These are phyloP conservation scores for Pichia rugopelliculosa DNA, from an alignment of 805 yeast genomes.

Conservation along the genomic window DNA sequence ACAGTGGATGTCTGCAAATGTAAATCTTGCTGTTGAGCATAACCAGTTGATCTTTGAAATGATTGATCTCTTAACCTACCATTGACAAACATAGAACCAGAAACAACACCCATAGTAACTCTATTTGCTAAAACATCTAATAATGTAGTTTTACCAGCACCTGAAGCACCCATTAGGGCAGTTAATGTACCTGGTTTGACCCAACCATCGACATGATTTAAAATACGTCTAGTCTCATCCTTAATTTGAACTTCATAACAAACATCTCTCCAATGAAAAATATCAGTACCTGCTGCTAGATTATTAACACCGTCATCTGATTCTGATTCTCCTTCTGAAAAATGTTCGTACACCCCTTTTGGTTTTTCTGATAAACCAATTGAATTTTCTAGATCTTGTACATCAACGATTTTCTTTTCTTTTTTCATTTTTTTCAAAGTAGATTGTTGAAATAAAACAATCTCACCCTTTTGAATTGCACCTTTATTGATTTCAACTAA, in stretches of 20 bases:
- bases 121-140: conserved; percentile 48
- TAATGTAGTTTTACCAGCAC: conserved; percentile 58
- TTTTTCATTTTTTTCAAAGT: no score
- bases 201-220: conserved; percentile 39
- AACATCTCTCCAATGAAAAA: conserved; percentile 58
- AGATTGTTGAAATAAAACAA: conserved; percentile 25
- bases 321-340: no score
- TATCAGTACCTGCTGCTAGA: conserved; percentile 34
- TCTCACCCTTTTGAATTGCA: conserved; percentile 26
- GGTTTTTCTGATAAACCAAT: conserved; percentile 33
- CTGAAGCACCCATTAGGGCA: conserved; percentile 59
- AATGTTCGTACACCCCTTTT: no score
- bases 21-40: conserved; percentile 50
- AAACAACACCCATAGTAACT: conserved; percentile 42
- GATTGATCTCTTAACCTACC: conserved; percentile 42
- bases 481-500: conserved; percentile 27
- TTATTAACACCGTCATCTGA: no score
- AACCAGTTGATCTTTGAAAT: conserved; percentile 48
- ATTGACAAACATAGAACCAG: conserved; percentile 54
- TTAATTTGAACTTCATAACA: conserved; percentile 48
- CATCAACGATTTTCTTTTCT: no score
- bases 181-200: conserved; percentile 50
- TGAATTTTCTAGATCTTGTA: conserved; percentile 26
- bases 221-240: conserved; percentile 33
- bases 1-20: conserved; percentile 45